phyloP scores from a whole-genome alignment of 106 monocot genomes.

The Platanthera guangdongensis region DNA sequence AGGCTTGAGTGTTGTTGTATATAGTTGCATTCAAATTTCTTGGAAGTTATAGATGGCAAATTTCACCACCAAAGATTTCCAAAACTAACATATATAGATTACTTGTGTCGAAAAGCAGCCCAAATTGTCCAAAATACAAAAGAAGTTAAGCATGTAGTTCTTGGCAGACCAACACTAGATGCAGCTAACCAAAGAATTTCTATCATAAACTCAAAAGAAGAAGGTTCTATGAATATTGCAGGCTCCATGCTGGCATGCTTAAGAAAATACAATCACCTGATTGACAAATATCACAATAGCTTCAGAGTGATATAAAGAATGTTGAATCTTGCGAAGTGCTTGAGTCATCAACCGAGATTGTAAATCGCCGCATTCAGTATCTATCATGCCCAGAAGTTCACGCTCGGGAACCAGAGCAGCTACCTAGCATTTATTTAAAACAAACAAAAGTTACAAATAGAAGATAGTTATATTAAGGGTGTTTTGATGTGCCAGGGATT shows the following conservation, averaged over 20 bases:
- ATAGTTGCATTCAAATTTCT: background rate
- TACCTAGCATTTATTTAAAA: conserved; percentile 29
- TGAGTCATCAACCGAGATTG: conserved; percentile 62
- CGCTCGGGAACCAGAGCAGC: conserved; percentile 75
- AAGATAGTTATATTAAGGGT: background rate
- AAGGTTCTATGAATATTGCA: background rate
- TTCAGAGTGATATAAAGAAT: conserved; percentile 48
- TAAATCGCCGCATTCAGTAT: conserved; percentile 22
- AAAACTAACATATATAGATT: background rate
- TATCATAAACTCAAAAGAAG: background rate
- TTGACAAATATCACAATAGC: conserved; percentile 76
- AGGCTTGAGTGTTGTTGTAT: no score
- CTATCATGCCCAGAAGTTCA: conserved; percentile 47
- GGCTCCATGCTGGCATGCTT: background rate
- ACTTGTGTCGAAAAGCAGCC: background rate
- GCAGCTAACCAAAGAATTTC: background rate
- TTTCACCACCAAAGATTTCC: background rate
- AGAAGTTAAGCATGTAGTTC: background rate
- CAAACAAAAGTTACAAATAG: conserved; percentile 3
- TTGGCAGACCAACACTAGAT: background rate
- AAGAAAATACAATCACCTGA: conserved; percentile 42
- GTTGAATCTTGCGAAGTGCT: conserved; percentile 80
- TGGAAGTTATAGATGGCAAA: background rate
- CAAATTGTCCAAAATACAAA: background rate
- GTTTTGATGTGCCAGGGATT: background rate